phyloP scores from a whole-genome alignment of 805 yeast species.

The Naumovozyma dairenensis region DNA sequence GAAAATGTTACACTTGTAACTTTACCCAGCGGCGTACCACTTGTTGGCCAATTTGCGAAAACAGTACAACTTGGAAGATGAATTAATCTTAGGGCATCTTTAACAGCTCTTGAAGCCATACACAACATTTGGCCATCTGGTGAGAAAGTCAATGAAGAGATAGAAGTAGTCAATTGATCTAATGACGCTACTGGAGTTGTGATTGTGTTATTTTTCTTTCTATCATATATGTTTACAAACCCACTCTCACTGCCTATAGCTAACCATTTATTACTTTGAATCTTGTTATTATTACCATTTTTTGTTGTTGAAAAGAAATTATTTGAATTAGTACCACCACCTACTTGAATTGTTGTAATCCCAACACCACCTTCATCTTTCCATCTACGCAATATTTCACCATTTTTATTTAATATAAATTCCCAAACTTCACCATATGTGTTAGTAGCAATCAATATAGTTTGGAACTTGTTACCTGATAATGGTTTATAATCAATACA shows the following conservation, averaged over 20 bases:
- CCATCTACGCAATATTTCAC: slow-evolving; percentile 58
- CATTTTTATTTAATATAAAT: slow-evolving; percentile 44
- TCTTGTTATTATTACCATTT: slow-evolving; percentile 8
- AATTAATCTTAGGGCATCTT: slow-evolving; percentile 77
- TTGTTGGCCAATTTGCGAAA: slow-evolving; percentile 93
- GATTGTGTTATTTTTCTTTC: slow-evolving; percentile 19
- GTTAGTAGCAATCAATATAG: slow-evolving; percentile 49
- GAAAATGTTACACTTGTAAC: slow-evolving; percentile 76
- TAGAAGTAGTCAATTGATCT: slow-evolving; percentile 73
- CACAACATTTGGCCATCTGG: slow-evolving; percentile 85
- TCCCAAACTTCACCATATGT: slow-evolving; percentile 86
- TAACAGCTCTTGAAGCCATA: slow-evolving; percentile 73
- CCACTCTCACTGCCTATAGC: slow-evolving; percentile 90
- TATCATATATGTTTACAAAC: slow-evolving; percentile 78
- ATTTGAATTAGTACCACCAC: slow-evolving; percentile 39
- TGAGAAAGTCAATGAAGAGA: slow-evolving; percentile 64
- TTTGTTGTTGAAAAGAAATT: slow-evolving; percentile 20
- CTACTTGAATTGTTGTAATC: slow-evolving; percentile 64
- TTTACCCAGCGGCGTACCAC: slow-evolving; percentile 92
- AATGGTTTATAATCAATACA: slow-evolving; percentile 28
- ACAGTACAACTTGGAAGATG: slow-evolving; percentile 84
- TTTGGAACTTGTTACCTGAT: slow-evolving; percentile 19
- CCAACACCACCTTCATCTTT: slow-evolving; percentile 79
- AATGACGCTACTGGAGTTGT: slow-evolving; percentile 50
- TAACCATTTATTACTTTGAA: slow-evolving; percentile 52